Evolutionary conservation across 169 alveolate genomes (phyloP).

Genomic region (Eimeria brunetti): DNA sequence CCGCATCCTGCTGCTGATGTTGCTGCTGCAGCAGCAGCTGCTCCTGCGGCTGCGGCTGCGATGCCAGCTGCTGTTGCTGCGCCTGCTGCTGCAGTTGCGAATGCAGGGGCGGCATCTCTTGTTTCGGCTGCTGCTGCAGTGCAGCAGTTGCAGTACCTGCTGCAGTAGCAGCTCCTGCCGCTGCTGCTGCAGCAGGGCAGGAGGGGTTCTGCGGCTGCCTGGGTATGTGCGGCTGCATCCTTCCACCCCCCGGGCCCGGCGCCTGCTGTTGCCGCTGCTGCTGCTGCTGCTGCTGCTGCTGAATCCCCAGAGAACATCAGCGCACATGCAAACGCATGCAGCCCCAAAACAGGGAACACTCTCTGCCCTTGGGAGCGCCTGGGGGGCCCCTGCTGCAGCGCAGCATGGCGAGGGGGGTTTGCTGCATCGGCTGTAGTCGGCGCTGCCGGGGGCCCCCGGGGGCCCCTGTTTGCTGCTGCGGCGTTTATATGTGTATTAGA

Average conservation of each 20-base stretch:
- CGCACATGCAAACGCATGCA: background rate
- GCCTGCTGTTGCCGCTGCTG: background rate
- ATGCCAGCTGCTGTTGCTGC: background rate
- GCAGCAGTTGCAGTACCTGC: background rate
- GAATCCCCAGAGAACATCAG: background rate
- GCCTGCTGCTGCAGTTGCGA: constrained; percentile 24
- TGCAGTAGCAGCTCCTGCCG: constrained; percentile 6
- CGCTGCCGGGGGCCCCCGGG: background rate
- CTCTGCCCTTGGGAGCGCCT: background rate
- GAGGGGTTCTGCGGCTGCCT: background rate
- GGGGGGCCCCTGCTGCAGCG: background rate
- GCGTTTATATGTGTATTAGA: background rate
- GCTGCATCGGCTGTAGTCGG: background rate
- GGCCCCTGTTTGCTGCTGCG: background rate
- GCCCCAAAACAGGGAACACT: background rate
- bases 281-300: background rate
- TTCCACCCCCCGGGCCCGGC: background rate
- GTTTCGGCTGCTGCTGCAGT: background rate
- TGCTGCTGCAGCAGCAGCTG: background rate
- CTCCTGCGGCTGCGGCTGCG: background rate
- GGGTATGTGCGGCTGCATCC: background rate
- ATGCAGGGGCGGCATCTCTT: background rate
- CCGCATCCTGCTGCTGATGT: background rate
- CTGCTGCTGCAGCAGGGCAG: background rate
- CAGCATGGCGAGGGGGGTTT: background rate